A percentile compares a stretch with the other conserved stretches of the same genome.
Conservation (phyloP, 140 eudicot species). For the Ambrosia hybrid region DNA sequence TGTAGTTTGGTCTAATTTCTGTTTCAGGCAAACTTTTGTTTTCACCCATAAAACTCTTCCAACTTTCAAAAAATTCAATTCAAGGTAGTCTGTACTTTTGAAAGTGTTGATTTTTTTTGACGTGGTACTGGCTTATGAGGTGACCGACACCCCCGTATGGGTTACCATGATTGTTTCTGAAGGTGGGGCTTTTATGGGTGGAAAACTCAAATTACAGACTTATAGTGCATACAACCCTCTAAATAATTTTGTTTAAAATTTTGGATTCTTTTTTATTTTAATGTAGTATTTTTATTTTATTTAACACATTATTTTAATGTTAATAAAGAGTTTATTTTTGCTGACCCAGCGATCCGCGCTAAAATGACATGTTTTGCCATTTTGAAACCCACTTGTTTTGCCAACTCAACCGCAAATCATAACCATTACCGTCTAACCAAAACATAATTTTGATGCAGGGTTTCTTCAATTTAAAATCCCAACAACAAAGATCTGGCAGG, state of each 20-base stretch:
- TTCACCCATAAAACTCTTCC: not conserved
- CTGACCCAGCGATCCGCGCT: not conserved
- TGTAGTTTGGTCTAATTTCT: not conserved
- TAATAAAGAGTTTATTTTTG: not conserved
- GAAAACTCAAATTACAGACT: too few relatives aligned
- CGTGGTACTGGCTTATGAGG: not conserved
- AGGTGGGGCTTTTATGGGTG: not conserved
- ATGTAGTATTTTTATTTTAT: not conserved
- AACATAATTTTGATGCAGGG: slow-evolving; percentile 64
- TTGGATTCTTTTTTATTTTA: too few relatives aligned
- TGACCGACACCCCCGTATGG: too few relatives aligned
- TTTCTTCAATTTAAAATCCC: slow-evolving; percentile 44
- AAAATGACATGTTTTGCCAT: not conserved
- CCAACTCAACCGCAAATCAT: slow-evolving; percentile 1
- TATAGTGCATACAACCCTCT: too few relatives aligned
- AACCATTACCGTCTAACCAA: slow-evolving; percentile 41
- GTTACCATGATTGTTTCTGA: not conserved
- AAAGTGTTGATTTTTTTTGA: not conserved
- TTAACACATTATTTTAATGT: not conserved
- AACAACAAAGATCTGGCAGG: slow-evolving; percentile 39
- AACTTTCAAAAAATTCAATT: not conserved
- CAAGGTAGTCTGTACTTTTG: not conserved
- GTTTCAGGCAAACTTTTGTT: not conserved
- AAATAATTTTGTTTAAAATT: too few relatives aligned
- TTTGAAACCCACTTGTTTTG: not conserved